phyloP scores from a whole-genome alignment of 192 early-diverging fungal species.

The Backusella luteola region DNA sequence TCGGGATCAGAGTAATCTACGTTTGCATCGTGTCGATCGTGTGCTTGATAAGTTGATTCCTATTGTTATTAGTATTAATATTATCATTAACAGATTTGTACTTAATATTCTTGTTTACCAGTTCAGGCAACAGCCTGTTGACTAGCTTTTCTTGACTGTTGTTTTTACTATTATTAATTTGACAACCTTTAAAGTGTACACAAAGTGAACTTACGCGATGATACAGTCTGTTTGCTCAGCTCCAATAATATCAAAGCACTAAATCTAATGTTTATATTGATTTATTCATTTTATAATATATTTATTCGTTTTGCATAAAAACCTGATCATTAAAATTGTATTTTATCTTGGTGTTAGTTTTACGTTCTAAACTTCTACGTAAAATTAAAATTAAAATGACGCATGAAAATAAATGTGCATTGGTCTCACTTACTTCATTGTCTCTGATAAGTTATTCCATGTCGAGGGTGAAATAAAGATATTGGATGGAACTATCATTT shows the following conservation, averaged over 20 bases:
- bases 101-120: too few relatives aligned
- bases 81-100: too few relatives aligned
- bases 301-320: neutral
- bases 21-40: too few relatives aligned
- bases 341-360: neutral
- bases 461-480: too few relatives aligned
- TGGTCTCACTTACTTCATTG: neutral
- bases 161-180: neutral
- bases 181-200: neutral
- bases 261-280: neutral
- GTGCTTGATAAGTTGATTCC: neutral
- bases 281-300: neutral
- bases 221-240: neutral
- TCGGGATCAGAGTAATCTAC: neutral
- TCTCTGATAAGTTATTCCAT: too few relatives aligned
- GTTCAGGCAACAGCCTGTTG: too few relatives aligned
- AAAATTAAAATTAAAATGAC: neutral
- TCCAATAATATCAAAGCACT: neutral
- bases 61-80: too few relatives aligned
- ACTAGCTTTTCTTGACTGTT: neutral
- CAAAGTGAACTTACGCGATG: neutral
- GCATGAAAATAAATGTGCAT: too few relatives aligned
- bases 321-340: neutral
- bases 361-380: neutral
- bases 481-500: too few relatives aligned